Percentiles rank a stretch among this genome's conserved stretches.
phyloP scores from a whole-genome alignment of 2,329 filamentous ascomycete species.

The Fusarium compactum region DNA sequence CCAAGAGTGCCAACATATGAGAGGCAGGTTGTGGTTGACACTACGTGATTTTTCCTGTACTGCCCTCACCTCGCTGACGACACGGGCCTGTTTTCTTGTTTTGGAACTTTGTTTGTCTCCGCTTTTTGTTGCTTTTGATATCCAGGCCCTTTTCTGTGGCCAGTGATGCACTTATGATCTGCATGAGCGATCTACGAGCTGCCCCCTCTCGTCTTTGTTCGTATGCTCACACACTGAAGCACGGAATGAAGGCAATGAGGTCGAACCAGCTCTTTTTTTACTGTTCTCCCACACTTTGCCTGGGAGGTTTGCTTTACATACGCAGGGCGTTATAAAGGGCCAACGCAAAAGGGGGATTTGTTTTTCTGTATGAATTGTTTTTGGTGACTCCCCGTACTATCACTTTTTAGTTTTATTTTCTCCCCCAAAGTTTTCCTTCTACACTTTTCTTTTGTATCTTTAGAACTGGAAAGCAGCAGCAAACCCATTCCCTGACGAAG shows the following conservation, averaged over 20 bases:
- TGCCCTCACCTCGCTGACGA: slow-evolving; percentile 41
- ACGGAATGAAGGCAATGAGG: slow-evolving; percentile 37
- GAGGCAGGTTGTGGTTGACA: slow-evolving; percentile 13
- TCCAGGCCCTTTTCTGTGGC: slow-evolving; percentile 50
- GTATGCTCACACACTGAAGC: slow-evolving; percentile 35
- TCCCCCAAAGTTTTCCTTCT: slow-evolving; percentile 41
- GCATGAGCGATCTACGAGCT: slow-evolving; percentile 63
- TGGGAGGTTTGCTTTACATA: slow-evolving; percentile 48
- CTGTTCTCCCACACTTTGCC: slow-evolving; percentile 24
- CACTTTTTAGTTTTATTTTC: slow-evolving; percentile 40
- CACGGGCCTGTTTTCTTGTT: slow-evolving; percentile 36
- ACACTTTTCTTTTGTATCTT: slow-evolving; percentile 43
- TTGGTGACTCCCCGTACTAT: slow-evolving; percentile 39
- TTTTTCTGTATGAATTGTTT: slow-evolving; percentile 42
- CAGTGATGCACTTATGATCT: slow-evolving; percentile 59
- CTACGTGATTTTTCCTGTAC: slow-evolving; percentile 47
- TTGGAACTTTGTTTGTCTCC: slow-evolving; percentile 31
- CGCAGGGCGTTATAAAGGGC: slow-evolving; percentile 52
- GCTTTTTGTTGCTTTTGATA: slow-evolving; percentile 54
- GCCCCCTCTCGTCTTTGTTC: slow-evolving; percentile 40
- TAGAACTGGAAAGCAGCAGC: slow-evolving; percentile 49
- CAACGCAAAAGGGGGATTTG: slow-evolving; percentile 42
- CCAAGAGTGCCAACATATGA: slow-evolving; percentile 56
- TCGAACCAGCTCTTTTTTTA: slow-evolving; percentile 38
- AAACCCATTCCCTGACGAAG: slow-evolving; percentile 47